phyloP scores from a whole-genome alignment of 202 grass and related monocot genomes.

The Dendrocalamus latiflorus region DNA sequence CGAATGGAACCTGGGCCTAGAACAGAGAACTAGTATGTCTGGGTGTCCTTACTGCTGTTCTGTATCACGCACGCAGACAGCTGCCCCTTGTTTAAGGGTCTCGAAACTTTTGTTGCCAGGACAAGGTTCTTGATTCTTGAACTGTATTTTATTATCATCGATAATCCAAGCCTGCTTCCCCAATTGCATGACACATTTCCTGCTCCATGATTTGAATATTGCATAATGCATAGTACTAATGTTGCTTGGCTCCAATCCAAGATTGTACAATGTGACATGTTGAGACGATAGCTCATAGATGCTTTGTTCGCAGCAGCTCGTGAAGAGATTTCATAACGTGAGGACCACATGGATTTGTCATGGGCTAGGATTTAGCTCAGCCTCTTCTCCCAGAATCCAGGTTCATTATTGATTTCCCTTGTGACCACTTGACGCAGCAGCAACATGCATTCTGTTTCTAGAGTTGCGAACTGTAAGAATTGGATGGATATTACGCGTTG shows the following conservation, averaged over 20 bases:
- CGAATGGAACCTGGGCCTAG: constrained; percentile 37
- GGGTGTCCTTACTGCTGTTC: constrained; percentile 7
- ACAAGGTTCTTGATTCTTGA: constrained; percentile 18
- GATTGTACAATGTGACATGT: constrained; percentile 20
- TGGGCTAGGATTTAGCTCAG: not conserved
- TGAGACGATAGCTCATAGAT: not conserved
- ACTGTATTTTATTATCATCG: constrained; percentile 1
- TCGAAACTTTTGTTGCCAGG: not conserved
- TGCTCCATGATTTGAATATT: not conserved
- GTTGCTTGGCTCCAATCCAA: not conserved
- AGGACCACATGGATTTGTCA: not conserved
- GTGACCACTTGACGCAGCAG: not conserved
- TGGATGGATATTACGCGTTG: not conserved
- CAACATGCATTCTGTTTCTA: not conserved
- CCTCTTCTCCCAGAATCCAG: not conserved
- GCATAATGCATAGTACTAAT: not conserved
- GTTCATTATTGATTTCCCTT: not conserved
- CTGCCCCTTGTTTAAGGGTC: constrained; percentile 28
- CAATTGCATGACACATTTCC: constrained; percentile 3
- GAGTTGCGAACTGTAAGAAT: not conserved
- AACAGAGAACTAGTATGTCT: not conserved
- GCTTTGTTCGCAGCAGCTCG: not conserved
- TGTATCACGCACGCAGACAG: constrained; percentile 16
- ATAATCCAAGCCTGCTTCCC: not conserved
- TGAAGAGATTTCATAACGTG: not conserved